Conservation (phyloP, 495 filamentous ascomycete species). For the Aspergillus nanangensis region DNA sequence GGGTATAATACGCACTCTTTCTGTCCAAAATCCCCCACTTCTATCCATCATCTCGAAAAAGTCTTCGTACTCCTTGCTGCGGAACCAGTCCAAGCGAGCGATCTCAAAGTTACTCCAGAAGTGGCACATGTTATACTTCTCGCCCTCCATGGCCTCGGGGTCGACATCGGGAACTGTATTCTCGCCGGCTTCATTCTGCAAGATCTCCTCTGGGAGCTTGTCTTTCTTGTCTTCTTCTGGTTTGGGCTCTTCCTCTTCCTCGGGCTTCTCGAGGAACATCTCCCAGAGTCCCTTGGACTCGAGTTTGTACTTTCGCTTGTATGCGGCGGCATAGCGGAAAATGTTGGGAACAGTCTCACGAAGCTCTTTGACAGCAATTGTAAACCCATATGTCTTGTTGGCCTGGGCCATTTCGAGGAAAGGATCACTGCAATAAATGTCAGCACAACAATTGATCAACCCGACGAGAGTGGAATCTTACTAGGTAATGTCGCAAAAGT, state of each 20-base stretch:
- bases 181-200: conserved; percentile 69
- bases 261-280: conserved; percentile 85
- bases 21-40: conserved; percentile 98
- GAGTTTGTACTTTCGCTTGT: conserved; percentile 88
- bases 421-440: conserved; percentile 64
- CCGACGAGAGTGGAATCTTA: conserved; percentile 40
- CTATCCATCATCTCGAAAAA: conserved; percentile 99
- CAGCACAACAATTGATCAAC: conserved; percentile 14
- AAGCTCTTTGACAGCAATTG: conserved; percentile 97
- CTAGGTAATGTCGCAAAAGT: conserved; percentile 99
- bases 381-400: conserved; percentile 99
- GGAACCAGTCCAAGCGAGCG: conserved; percentile 89
- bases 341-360: conserved; percentile 98
- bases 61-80: conserved; percentile 93
- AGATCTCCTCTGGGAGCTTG: conserved; percentile 74
- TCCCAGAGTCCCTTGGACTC: conserved; percentile 94
- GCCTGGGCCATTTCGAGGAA: conserved; percentile 86
- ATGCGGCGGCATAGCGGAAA: conserved; percentile 99
- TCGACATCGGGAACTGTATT: conserved; percentile 75
- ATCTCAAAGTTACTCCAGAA: conserved; percentile 99
- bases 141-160: conserved; percentile 91
- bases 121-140: conserved; percentile 99
- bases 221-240: conserved; percentile 66
- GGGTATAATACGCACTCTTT: conserved; percentile 63
- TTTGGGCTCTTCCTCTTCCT: conserved; percentile 48